A percentile compares a stretch with the other conserved stretches of the same genome.
Evolutionary conservation across 2,329 filamentous ascomycete genomes (phyloP).

Genomic region (Atkinsonella hypoxylon): DNA sequence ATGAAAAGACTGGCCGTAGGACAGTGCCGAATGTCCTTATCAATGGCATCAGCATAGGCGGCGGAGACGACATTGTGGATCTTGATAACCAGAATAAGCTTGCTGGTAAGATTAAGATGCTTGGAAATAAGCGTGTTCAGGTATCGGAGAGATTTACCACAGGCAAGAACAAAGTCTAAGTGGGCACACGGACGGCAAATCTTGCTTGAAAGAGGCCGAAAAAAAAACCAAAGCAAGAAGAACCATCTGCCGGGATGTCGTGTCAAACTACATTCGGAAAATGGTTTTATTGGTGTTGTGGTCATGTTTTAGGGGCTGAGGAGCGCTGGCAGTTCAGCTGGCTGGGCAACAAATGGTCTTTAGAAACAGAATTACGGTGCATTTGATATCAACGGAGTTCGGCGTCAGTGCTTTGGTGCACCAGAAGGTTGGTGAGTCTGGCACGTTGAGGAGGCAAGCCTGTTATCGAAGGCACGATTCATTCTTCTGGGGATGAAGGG

Average conservation of each 20-base stretch:
- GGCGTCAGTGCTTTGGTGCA: not conserved
- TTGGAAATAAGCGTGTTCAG: conserved; percentile 56
- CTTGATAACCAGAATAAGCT: conserved; percentile 58
- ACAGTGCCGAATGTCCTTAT: conserved; percentile 92
- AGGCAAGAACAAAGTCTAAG: conserved; percentile 6
- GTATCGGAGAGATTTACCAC: conserved; percentile 35
- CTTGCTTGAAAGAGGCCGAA: not conserved
- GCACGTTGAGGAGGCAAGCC: not conserved
- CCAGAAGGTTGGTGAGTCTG: not conserved
- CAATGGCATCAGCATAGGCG: conserved; percentile 79
- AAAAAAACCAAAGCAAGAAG: no score
- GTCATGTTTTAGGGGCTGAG: not conserved
- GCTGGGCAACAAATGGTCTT: not conserved
- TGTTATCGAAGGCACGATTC: not conserved
- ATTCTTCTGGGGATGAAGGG: not conserved
- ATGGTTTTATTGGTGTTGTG: not conserved
- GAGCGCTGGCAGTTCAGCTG: not conserved
- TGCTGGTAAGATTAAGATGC: conserved; percentile 55
- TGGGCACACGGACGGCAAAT: conserved; percentile 2
- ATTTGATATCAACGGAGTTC: not conserved
- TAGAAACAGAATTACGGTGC: not conserved
- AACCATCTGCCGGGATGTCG: not conserved
- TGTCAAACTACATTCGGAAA: not conserved
- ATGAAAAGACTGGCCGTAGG: conserved; percentile 60
- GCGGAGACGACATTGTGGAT: conserved; percentile 71